phyloP scores from a whole-genome alignment of 768 basidiomycete genomes.

The Boletus sensibilis region DNA sequence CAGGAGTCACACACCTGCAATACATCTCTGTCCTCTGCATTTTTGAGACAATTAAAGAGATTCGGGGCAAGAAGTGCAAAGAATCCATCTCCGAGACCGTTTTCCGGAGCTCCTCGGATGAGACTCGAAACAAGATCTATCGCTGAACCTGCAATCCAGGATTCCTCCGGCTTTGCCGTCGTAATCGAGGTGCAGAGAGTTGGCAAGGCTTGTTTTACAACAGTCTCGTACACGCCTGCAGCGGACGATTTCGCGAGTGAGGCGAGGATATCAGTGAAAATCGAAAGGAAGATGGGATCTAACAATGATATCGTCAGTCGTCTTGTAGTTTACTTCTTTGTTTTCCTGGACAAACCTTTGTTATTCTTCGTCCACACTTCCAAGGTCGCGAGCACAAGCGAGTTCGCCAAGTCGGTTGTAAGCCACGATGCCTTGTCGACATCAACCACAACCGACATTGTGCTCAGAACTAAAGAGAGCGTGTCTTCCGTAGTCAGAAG shows the following conservation, averaged over 20 bases:
- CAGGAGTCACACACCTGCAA: constrained; percentile 52
- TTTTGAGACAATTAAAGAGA: constrained; percentile 66
- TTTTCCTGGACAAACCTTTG: constrained; percentile 54
- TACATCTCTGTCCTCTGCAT: constrained; percentile 84
- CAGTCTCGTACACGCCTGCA: constrained; percentile 63
- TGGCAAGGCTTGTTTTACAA: constrained; percentile 75
- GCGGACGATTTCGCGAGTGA: constrained; percentile 63
- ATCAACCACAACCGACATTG: constrained; percentile 75
- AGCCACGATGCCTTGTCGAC: constrained; percentile 75
- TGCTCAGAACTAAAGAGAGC: constrained; percentile 82
- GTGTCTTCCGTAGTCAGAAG: constrained; percentile 82
- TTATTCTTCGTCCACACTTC: constrained; percentile 86
- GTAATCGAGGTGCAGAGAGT: constrained; percentile 64
- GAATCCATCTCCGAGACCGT: constrained; percentile 76
- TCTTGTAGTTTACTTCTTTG: not conserved
- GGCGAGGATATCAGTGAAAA: constrained; percentile 77
- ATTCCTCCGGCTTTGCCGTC: constrained; percentile 56
- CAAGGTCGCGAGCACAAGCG: constrained; percentile 65
- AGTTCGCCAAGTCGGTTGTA: constrained; percentile 59
- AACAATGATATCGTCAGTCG: constrained; percentile 14
- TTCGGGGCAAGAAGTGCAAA: constrained; percentile 72
- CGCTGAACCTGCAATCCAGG: constrained; percentile 76
- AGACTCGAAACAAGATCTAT: constrained; percentile 80
- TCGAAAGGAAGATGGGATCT: constrained; percentile 90
- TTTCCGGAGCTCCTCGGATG: constrained; percentile 59